phyloP scores from a whole-genome alignment of 2,329 filamentous ascomycete species.

The Colletotrichum sojae region DNA sequence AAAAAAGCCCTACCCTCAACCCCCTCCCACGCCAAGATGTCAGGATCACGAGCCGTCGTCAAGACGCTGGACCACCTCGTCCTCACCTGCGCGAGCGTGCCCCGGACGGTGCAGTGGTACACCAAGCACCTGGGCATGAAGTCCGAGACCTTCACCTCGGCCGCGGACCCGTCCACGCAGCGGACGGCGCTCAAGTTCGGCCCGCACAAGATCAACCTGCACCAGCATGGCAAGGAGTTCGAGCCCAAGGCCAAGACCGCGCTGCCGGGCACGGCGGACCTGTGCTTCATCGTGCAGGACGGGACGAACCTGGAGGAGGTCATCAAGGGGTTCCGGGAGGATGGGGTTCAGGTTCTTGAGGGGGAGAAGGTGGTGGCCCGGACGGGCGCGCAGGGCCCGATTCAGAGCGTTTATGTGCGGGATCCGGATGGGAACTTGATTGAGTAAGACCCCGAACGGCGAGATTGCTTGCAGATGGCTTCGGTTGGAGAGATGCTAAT shows the following conservation, averaged over 20 bases:
- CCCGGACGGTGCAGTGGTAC: conserved; percentile 68
- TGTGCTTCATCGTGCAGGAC: conserved; percentile 71
- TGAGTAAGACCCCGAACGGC: conserved; percentile 61
- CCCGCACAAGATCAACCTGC: conserved; percentile 73
- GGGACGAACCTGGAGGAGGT: conserved; percentile 60
- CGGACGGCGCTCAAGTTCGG: conserved; percentile 71
- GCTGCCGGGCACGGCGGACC: conserved; percentile 69
- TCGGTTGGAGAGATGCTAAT: not conserved
- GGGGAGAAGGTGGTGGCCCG: conserved; percentile 65
- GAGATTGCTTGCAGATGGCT: not conserved
- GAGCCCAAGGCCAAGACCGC: conserved; percentile 70
- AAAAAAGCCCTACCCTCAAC: not conserved
- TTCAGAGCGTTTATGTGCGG: conserved; percentile 71
- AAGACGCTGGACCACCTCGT: conserved; percentile 72
- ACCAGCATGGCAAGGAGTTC: conserved; percentile 70
- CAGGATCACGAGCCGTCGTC: conserved; percentile 45
- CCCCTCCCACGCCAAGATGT: conserved; percentile 1
- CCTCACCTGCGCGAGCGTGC: conserved; percentile 68
- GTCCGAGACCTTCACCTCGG: conserved; percentile 63
- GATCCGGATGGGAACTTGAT: conserved; percentile 75
- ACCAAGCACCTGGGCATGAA: conserved; percentile 69
- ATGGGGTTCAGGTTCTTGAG: conserved; percentile 64
- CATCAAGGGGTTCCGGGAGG: conserved; percentile 55
- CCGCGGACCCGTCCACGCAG: conserved; percentile 50
- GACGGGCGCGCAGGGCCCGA: conserved; percentile 67